Evolutionary conservation across 2,329 filamentous ascomycete genomes (phyloP), one percentile per base, ranked within the genome.

Genomic region (Penicillium thymicola): DNA sequence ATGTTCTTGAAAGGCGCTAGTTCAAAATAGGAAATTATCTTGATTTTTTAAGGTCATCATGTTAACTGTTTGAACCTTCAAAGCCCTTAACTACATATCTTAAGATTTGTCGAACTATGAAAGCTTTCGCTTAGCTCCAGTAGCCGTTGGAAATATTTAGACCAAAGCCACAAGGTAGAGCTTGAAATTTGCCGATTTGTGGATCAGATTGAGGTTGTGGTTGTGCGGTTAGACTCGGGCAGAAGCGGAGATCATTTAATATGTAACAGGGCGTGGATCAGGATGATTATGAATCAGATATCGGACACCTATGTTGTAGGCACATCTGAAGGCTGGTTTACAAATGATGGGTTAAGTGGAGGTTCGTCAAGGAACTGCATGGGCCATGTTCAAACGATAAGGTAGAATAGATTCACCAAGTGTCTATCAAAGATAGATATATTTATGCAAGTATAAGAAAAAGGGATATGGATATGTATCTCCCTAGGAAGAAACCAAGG

Each of bases 391-490:
- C 18, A 51, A 51, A 25, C 14, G 10, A 16, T 43, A 11, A 43
- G 30, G 28, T 32, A 36, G 21, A 28, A 54, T 55, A 14, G 0
- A 55, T 51, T 50, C 23, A 50, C 38, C 45, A 18, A 32, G 28
- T 37, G 38, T 54, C 46, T 55, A 55, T 51, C 14, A 37, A 43
- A 36, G 18, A 40, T 34, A 32, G 4, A 21, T 51, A 9, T 32
- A 32, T n/a, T n/a, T 32, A 11, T 32, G 46, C 14, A 53, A 54
- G 30, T 32, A 53, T 30, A 53, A 54, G 46, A 21, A 41, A 50
- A 21, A 28, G n/a, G 37, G 44, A 45, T 55, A 51, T 51, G 38
- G 44, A 45, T 55, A 51, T 51, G 38, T 37, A 51, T 55, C 23
- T 50, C 38, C 38, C 14, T 16, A 50, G 37, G 37, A 49, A 32